phyloP scores from a whole-genome alignment of 2,329 filamentous ascomycete species.

The Davidsoniella australis region DNA sequence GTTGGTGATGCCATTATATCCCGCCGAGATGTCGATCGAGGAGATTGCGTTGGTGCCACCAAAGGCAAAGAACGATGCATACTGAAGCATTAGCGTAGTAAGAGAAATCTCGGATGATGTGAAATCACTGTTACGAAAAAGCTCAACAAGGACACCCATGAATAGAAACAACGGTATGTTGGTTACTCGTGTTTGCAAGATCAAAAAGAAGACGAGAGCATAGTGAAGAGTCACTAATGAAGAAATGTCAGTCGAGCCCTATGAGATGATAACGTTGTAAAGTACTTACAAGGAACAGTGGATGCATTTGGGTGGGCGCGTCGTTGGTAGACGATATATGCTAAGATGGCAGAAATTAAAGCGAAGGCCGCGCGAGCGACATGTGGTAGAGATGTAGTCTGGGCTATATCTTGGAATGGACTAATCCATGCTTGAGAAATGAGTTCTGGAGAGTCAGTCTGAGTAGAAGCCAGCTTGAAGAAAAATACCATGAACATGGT shows the following conservation, averaged over 20 bases:
- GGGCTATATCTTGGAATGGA: conserved; percentile 24
- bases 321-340: conserved; percentile 25
- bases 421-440: conserved; percentile 25
- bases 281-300: conserved; percentile 5
- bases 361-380: conserved; percentile 34
- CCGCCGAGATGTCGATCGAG: conserved; percentile 82
- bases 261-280: background rate
- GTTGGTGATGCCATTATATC: conserved; percentile 75
- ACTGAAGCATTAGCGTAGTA: conserved; percentile 59
- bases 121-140: conserved; percentile 30
- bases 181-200: conserved; percentile 71
- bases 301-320: conserved; percentile 16
- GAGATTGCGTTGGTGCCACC: conserved; percentile 91
- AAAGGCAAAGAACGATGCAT: conserved; percentile 73
- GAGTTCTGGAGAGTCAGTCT: conserved; percentile 74
- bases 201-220: conserved; percentile 57
- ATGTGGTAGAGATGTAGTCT: conserved; percentile 28
- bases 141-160: conserved; percentile 42
- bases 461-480: conserved; percentile 84
- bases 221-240: conserved; percentile 40
- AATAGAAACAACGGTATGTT: conserved; percentile 77
- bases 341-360: conserved; percentile 25
- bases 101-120: conserved; percentile 43
- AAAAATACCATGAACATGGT: conserved; percentile 39
- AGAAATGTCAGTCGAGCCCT: too few relatives aligned